Percentiles rank a stretch among this genome's conserved stretches.
Evolutionary conservation across 148 eudicot genomes (phyloP).

Genomic region (Oxyria digyna): DNA sequence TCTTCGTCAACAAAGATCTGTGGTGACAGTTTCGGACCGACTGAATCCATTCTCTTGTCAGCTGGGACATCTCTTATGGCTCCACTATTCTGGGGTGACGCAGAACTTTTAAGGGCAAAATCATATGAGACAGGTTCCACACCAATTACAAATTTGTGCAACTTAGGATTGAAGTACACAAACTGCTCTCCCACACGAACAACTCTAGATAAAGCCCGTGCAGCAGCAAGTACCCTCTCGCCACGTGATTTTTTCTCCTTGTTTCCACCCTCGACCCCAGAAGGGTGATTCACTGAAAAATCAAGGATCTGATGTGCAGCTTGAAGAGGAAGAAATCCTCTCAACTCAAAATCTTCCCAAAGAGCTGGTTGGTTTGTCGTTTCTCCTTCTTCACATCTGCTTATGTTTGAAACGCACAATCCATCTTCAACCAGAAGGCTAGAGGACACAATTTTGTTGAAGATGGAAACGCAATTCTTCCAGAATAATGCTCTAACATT

Average conservation of each 20-base stretch:
- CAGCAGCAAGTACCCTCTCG: constrained; percentile 84
- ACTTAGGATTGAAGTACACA: constrained; percentile 44
- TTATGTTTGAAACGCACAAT: constrained; percentile 55
- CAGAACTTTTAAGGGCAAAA: constrained; percentile 17
- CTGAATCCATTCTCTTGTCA: constrained; percentile 12
- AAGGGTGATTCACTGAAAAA: constrained; percentile 53
- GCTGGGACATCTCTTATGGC: constrained; percentile 16
- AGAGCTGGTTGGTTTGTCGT: constrained; percentile 58
- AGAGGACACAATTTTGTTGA: constrained; percentile 56
- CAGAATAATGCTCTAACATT: constrained; percentile 61
- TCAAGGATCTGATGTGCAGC: constrained; percentile 82
- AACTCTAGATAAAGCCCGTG: constrained; percentile 60
- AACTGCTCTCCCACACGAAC: constrained; percentile 47
- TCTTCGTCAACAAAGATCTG: constrained; percentile 39
- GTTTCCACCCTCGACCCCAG: constrained; percentile 40
- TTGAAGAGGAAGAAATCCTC: constrained; percentile 81
- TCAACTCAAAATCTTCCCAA: constrained; percentile 84
- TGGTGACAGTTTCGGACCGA: constrained; percentile 15
- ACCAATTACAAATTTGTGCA: constrained; percentile 56
- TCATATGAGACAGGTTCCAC: constrained; percentile 35
- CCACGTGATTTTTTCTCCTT: constrained; percentile 62
- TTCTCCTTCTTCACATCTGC: constrained; percentile 73
- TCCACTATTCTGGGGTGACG: constrained; percentile 4
- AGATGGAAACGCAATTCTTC: constrained; percentile 48
- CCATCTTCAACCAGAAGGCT: constrained; percentile 39